Conservation (phyloP, 305 asterid genomes). For the Fraxinus angustifolia region DNA sequence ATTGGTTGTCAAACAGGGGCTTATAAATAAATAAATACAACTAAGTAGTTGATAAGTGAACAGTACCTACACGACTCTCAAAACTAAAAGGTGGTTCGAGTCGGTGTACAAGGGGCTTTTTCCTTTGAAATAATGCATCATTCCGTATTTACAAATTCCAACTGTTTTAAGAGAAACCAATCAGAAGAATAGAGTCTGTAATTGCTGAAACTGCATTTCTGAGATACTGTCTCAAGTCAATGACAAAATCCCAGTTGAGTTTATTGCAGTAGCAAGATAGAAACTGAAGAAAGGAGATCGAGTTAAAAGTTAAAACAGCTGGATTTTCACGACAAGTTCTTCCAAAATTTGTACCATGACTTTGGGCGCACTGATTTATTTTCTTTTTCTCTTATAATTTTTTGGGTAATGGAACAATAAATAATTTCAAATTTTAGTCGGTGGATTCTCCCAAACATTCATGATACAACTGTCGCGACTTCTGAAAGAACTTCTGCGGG, state of each 20-base stretch:
- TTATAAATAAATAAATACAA: too few species aligned
- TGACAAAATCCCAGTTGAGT: not conserved
- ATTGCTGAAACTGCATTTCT: not conserved
- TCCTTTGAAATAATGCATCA: not conserved
- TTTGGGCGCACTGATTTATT: not conserved
- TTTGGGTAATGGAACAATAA: not conserved
- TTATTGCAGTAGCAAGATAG: not conserved
- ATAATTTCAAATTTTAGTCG: not conserved
- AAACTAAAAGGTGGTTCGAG: not conserved
- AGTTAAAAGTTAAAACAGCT: not conserved
- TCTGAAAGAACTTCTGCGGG: not conserved
- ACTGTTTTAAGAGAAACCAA: not conserved
- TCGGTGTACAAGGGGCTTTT: too few species aligned
- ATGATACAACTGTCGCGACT: not conserved
- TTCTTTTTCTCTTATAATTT: not conserved
- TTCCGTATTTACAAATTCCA: not conserved
- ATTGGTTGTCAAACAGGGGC: too few species aligned
- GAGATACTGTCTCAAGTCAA: not conserved
- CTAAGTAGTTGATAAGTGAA: not conserved
- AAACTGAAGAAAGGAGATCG: not conserved
- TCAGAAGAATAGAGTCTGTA: too few species aligned
- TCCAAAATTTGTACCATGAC: not conserved
- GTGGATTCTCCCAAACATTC: not conserved
- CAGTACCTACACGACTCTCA: not conserved
- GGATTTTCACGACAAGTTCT: not conserved